Evolutionary conservation across 78 protist genomes (phyloP).

Genomic region (Acrasis kona): DNA sequence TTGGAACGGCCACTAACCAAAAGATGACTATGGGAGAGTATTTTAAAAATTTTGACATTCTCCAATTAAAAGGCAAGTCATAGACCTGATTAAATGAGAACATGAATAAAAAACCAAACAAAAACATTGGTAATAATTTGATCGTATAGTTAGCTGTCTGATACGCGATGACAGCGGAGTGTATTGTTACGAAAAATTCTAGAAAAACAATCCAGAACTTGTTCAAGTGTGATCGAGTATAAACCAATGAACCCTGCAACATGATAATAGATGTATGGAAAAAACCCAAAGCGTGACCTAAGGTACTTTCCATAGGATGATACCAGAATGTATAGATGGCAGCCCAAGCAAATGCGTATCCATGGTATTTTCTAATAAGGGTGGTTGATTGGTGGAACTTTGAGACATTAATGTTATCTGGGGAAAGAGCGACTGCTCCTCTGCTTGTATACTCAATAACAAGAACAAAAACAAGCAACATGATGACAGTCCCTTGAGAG

Average conservation of each 20-base stretch:
- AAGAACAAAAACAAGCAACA: slow-evolving; percentile 4
- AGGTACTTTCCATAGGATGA: slow-evolving; percentile 9
- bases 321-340: slow-evolving; percentile 9
- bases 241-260: slow-evolving; percentile 10
- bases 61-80: background rate
- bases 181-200: slow-evolving; percentile 8
- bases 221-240: slow-evolving; percentile 3
- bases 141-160: background rate
- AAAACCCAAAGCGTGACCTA: slow-evolving; percentile 7
- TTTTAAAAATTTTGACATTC: too few relatives aligned
- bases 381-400: too few relatives aligned
- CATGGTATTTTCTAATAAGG: slow-evolving; percentile 1
- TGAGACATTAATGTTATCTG: background rate
- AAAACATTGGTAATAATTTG: background rate
- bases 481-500: slow-evolving; percentile 9
- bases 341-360: slow-evolving; percentile 15
- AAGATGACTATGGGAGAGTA: too few relatives aligned
- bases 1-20: too few relatives aligned
- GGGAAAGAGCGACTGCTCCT: background rate
- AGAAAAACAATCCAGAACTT: slow-evolving; percentile 5
- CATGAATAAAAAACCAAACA: slow-evolving; percentile 1
- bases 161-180: background rate
- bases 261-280: slow-evolving; percentile 10
- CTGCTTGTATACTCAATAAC: background rate
- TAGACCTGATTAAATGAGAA: background rate